Evolutionary conservation across 2,329 filamentous ascomycete genomes (phyloP).

Genomic region (Epicoccum sorghinum): DNA sequence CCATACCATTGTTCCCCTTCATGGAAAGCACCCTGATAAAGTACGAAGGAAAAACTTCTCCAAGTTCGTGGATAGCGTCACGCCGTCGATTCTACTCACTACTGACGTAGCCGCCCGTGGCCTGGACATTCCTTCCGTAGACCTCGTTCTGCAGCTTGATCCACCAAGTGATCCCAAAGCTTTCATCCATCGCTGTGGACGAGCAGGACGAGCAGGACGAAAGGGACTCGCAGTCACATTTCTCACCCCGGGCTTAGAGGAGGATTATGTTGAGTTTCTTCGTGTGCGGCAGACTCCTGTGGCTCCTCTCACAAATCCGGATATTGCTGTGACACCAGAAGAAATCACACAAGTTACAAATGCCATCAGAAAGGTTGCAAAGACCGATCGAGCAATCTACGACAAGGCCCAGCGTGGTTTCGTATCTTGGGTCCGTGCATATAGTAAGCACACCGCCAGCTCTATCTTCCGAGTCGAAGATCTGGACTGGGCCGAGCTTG

Average conservation of each 20-base stretch:
- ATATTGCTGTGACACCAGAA: constrained; percentile 62
- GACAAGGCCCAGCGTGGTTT: constrained; percentile 92
- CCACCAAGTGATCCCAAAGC: constrained; percentile 87
- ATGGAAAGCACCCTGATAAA: constrained; percentile 89
- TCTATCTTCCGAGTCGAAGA: constrained; percentile 87
- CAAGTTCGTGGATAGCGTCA: constrained; percentile 75
- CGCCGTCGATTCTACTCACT: constrained; percentile 82
- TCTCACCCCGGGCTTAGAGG: constrained; percentile 81
- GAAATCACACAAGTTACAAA: constrained; percentile 65
- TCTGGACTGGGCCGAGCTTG: constrained; percentile 84
- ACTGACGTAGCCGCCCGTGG: constrained; percentile 92
- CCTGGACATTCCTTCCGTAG: constrained; percentile 89
- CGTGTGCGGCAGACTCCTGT: constrained; percentile 88
- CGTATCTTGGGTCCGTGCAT: constrained; percentile 90
- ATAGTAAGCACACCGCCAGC: constrained; percentile 86
- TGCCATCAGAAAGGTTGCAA: constrained; percentile 66
- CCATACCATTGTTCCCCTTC: constrained; percentile 77
- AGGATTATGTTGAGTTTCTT: constrained; percentile 88
- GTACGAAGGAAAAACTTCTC: constrained; percentile 88
- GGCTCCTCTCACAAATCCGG: constrained; percentile 63
- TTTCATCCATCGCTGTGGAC: constrained; percentile 69
- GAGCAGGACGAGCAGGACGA: constrained; percentile 67
- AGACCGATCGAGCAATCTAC: constrained; percentile 70
- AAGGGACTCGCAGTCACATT: constrained; percentile 85
- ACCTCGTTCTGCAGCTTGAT: constrained; percentile 89